Conservation (phyloP, 1,284 basidiomycete genomes). For the Naganishia sp. region DNA sequence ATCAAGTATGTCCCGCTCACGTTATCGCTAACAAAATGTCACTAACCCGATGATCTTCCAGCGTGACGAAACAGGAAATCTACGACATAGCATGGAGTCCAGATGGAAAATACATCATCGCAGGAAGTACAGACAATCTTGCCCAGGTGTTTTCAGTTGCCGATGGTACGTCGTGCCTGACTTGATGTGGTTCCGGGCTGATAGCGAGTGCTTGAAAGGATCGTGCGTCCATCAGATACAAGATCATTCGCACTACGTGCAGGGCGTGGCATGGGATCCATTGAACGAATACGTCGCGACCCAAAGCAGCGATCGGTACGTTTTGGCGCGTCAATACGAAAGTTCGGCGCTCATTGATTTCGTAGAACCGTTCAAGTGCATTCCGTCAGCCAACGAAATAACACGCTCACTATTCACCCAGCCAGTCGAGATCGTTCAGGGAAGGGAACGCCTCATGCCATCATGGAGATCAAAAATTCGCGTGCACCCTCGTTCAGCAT, state of each 20-base stretch:
- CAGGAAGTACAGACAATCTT: constrained; percentile 94
- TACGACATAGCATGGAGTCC: constrained; percentile 98
- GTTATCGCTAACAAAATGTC: background rate
- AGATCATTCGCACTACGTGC: constrained; percentile 90
- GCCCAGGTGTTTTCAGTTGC: constrained; percentile 77
- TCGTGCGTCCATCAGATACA: constrained; percentile 37
- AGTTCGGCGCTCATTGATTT: background rate
- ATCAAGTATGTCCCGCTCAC: constrained; percentile 64
- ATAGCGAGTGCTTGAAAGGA: constrained; percentile 15
- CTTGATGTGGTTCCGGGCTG: background rate
- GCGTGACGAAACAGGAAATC: constrained; percentile 80
- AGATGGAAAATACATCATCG: constrained; percentile 86
- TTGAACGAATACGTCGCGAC: constrained; percentile 92
- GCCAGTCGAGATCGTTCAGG: constrained; percentile 44
- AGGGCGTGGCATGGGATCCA: constrained; percentile 96
- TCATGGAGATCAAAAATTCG: constrained; percentile 53
- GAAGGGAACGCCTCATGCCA: constrained; percentile 34
- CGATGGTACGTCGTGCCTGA: constrained; percentile 62
- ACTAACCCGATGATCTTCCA: constrained; percentile 50
- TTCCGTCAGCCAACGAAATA: constrained; percentile 71
- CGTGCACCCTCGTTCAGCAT: constrained; percentile 53
- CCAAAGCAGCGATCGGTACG: constrained; percentile 80
- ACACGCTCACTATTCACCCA: constrained; percentile 75
- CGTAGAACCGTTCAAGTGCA: constrained; percentile 77
- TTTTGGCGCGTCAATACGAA: background rate